Percentiles rank a stretch among this genome's conserved stretches.
Evolutionary conservation across 805 yeast species (phyloP).

Genomic region (Sugiyamaella floridensis): DNA sequence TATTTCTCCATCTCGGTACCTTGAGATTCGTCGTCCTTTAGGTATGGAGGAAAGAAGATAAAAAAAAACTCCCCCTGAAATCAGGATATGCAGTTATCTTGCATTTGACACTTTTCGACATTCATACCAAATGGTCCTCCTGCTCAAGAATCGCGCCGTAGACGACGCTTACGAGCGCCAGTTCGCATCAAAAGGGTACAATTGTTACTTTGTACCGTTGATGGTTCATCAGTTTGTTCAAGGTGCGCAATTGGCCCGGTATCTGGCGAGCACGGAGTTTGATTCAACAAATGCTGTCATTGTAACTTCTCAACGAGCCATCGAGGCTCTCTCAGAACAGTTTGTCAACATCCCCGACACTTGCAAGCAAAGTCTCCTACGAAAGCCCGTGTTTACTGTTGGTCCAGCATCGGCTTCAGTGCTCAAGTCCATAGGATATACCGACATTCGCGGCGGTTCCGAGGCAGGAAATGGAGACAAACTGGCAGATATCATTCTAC

Average conservation of each 20-base stretch:
- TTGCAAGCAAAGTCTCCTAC: slow-evolving; percentile 17
- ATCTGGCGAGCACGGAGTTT: slow-evolving; percentile 41
- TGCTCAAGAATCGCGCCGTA: slow-evolving; percentile 33
- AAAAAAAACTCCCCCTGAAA: neutral
- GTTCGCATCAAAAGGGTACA: slow-evolving; percentile 34
- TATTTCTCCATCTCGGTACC: slow-evolving; percentile 2
- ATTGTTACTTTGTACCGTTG: slow-evolving; percentile 62
- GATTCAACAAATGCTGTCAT: slow-evolving; percentile 48
- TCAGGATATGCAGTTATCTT: neutral
- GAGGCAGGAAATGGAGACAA: slow-evolving; percentile 75
- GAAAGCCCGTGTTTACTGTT: slow-evolving; percentile 63
- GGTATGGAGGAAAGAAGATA: no score
- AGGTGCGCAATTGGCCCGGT: slow-evolving; percentile 37
- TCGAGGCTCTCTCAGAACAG: slow-evolving; percentile 46
- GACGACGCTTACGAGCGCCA: slow-evolving; percentile 54
- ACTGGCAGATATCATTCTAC: slow-evolving; percentile 56
- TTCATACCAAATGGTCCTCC: slow-evolving; percentile 25
- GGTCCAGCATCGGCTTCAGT: slow-evolving; percentile 81
- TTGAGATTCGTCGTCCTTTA: no score
- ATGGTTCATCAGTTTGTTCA: slow-evolving; percentile 57
- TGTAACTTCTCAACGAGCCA: slow-evolving; percentile 87
- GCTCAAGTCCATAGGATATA: slow-evolving; percentile 56
- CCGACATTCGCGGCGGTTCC: slow-evolving; percentile 60
- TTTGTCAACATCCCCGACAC: slow-evolving; percentile 3
- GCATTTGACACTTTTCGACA: neutral